These are phyloP conservation scores for Mycosarcoma mackinlayi DNA, from an alignment of 1,284 basidiomycete species.

Conservation along the genomic window DNA sequence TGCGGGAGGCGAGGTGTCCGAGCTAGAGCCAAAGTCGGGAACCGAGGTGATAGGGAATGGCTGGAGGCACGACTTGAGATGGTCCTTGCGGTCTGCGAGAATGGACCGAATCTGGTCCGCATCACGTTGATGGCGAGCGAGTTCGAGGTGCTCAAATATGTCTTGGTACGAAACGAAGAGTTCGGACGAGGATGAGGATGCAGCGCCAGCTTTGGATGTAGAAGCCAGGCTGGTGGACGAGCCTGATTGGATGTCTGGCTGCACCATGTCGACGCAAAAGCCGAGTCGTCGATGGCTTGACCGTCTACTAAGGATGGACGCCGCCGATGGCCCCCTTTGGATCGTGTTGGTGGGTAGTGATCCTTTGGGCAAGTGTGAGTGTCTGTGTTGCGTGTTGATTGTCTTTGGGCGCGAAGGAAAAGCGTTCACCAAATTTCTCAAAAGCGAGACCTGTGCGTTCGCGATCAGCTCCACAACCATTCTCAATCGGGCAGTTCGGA, in stretches of 20 bases:
- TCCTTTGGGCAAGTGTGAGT: neutral
- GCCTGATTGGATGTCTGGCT: conserved; percentile 8
- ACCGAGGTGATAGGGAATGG: conserved; percentile 23
- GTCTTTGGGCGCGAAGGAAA: conserved; percentile 24
- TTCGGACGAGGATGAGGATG: conserved; percentile 15
- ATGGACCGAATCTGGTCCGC: conserved; percentile 34
- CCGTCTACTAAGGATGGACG: no score
- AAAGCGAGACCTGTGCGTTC: conserved; percentile 9
- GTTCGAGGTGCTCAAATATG: conserved; percentile 61
- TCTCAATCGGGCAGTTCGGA: conserved; percentile 3
- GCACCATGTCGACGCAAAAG: neutral
- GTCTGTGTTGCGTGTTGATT: conserved; percentile 6
- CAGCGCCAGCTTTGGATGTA: conserved; percentile 7
- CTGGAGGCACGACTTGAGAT: conserved; percentile 49
- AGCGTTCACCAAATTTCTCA: neutral
- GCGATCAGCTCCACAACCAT: conserved; percentile 30
- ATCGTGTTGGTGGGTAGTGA: neutral
- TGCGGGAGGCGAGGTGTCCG: conserved; percentile 11
- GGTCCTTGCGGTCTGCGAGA: conserved; percentile 34
- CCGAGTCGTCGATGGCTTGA: neutral
- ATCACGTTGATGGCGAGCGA: conserved; percentile 40
- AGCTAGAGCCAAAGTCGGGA: conserved; percentile 10
- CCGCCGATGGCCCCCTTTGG: neutral
- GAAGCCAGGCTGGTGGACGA: conserved; percentile 14
- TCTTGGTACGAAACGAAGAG: conserved; percentile 55